Conservation (phyloP, 2,329 filamentous ascomycete genomes). For the Sclerotinia borealis region DNA sequence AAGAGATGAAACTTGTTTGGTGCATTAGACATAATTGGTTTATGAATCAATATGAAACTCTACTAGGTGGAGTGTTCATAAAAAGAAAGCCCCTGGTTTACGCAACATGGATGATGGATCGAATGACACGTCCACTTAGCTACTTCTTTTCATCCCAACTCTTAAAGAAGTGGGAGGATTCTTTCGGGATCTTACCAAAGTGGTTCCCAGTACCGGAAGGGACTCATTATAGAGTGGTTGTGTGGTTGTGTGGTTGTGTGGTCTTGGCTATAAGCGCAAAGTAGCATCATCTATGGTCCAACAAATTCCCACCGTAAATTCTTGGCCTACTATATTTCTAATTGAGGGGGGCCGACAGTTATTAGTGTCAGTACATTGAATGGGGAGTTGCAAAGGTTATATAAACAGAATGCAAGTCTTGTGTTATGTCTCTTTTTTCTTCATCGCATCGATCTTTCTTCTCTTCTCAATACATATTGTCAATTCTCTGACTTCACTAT, state of each 20-base stretch:
- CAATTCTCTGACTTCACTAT: slow-evolving; percentile 5
- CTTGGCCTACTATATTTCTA: slow-evolving; percentile 5
- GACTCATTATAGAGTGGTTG: not conserved
- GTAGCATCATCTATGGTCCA: not conserved
- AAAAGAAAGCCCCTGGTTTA: not conserved
- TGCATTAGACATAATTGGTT: not conserved
- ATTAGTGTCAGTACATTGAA: not conserved
- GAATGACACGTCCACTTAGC: not conserved
- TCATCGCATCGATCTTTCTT: not conserved
- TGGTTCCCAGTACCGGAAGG: not conserved
- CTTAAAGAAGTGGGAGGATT: not conserved
- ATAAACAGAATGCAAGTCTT: not conserved
- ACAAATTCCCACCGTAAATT: not conserved
- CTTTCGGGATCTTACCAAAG: not conserved
- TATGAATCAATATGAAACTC: not conserved
- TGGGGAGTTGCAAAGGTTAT: not conserved
- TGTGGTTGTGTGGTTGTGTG: too few species aligned
- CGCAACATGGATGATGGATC: not conserved
- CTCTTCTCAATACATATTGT: not conserved
- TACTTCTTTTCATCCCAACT: not conserved
- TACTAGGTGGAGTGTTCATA: not conserved
- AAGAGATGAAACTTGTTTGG: not conserved
- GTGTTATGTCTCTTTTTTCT: not conserved
- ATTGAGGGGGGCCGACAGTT: not conserved
- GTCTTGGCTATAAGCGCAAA: not conserved